A percentile compares a stretch with the other conserved stretches of the same genome.
Evolutionary conservation across 2,329 filamentous ascomycete genomes (phyloP).

Genomic region (Zopfia rhizophila): DNA sequence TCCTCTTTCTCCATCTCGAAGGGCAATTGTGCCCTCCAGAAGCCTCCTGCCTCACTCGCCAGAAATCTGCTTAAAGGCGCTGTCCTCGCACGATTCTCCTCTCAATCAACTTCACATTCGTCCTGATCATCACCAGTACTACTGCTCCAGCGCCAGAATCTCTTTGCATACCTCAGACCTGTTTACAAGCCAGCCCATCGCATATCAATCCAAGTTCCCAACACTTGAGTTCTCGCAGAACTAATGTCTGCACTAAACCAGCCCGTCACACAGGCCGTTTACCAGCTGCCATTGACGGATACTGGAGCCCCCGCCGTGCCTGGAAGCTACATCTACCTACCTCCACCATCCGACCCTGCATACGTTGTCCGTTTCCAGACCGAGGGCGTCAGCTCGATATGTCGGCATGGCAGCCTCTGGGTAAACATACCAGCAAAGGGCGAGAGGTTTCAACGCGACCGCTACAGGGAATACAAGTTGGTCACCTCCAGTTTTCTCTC

Average conservation of each 20-base stretch:
- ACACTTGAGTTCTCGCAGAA: conserved; percentile 17
- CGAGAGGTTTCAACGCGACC: conserved; percentile 77
- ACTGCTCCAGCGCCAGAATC: conserved; percentile 11
- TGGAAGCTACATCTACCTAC: conserved; percentile 91
- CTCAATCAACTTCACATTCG: conserved; percentile 18
- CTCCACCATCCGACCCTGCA: conserved; percentile 76
- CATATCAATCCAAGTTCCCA: conserved; percentile 11
- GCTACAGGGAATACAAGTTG: conserved; percentile 91
- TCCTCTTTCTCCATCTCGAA: conserved; percentile 14
- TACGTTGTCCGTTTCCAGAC: conserved; percentile 89
- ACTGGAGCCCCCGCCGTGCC: conserved; percentile 90
- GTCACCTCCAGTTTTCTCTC: conserved; percentile 40
- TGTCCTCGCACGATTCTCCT: conserved; percentile 13
- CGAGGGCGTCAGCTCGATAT: conserved; percentile 95
- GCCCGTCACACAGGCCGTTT: conserved; percentile 63
- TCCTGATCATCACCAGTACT: conserved; percentile 19
- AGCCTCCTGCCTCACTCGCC: conserved; percentile 23
- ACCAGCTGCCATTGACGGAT: conserved; percentile 90
- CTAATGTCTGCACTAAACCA: conserved; percentile 37
- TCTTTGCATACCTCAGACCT: conserved; percentile 24
- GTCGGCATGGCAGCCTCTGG: conserved; percentile 93
- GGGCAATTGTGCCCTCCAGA: conserved; percentile 32
- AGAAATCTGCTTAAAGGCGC: conserved; percentile 19
- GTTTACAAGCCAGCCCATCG: conserved; percentile 30
- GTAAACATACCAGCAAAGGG: conserved; percentile 89